A percentile compares a stretch with the other conserved stretches of the same genome.
phyloP scores from a whole-genome alignment of 2,329 filamentous ascomycete species.

The Fusarium coicis region DNA sequence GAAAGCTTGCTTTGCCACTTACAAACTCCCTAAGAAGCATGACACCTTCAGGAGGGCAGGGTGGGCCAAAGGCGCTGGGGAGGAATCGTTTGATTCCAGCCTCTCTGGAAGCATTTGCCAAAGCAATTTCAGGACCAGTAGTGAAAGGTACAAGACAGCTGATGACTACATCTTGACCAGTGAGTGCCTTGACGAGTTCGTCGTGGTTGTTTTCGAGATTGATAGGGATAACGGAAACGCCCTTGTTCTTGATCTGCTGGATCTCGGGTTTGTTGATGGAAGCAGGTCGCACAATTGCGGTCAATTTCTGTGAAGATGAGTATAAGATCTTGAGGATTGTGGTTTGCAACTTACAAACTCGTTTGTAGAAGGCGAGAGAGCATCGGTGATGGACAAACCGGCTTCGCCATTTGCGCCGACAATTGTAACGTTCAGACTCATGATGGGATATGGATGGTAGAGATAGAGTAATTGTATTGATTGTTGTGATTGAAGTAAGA shows the following conservation, averaged over 20 bases:
- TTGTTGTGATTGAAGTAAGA: not conserved
- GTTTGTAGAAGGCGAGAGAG: constrained; percentile 7
- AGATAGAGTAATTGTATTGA: not conserved
- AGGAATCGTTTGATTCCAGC: constrained; percentile 32
- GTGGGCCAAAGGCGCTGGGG: constrained; percentile 19
- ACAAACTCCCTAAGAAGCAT: constrained; percentile 22
- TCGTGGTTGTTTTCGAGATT: constrained; percentile 14
- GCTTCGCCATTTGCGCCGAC: constrained; percentile 34
- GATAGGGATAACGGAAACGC: constrained; percentile 17
- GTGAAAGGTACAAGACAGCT: not conserved
- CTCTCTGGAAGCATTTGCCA: constrained; percentile 24
- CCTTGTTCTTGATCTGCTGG: constrained; percentile 1
- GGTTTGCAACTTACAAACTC: constrained; percentile 12
- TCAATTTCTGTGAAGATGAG: constrained; percentile 11
- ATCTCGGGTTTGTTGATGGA: constrained; percentile 29
- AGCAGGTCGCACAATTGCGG: constrained; percentile 23
- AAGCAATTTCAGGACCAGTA: constrained; percentile 1
- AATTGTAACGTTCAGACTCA: constrained; percentile 28
- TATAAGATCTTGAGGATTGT: not conserved
- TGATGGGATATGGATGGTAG: not conserved
- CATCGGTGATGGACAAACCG: constrained; percentile 25
- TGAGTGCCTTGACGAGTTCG: constrained; percentile 16
- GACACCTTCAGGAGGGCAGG: constrained; percentile 19
- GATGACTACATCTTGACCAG: constrained; percentile 28
- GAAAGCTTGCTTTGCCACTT: not conserved